Evolutionary conservation across 257 asterid genomes (phyloP), one percentile per base, ranked within the genome.

Genomic region (Echium plantagineum): DNA sequence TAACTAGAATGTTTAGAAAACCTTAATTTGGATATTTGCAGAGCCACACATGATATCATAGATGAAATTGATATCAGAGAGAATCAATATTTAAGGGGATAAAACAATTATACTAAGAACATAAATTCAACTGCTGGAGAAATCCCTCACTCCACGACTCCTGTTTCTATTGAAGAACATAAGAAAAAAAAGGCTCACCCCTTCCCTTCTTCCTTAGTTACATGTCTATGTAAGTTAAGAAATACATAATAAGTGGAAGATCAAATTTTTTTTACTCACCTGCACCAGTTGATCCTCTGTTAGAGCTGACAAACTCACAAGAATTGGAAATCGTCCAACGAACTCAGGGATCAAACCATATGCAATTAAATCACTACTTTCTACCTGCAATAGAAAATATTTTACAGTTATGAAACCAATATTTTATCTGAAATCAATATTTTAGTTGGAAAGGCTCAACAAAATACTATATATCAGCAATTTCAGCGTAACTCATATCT

Each of bases 241-340:
- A n/a, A 5, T 19, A 4, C 21, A 10, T 53, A 53, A 53, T 5
- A n/a, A 38, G 42, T 21, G 21, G 26, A 21, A 19, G 15, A 21
- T 28, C 2, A 13, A 7, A 67, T 8, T 10, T 42, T n/a, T n/a
- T 65, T 61, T 3, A 24, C 2, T 24, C 66, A 93, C 99, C 99
- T 93, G 99, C 72, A 93, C 96, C 21, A 93, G 96, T 81, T 93
- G 99, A 57, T 86, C 77, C 80, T 93, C 99, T n/a, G 97, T 83
- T 59, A 93, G 91, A 28, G 99, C 99, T 26, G 81, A 80, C 83
- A 93, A 83, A 80, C 78, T 93, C 66, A 89, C 97, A 60, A 89
- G 96, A 65, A 93, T 72, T 3, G 99, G 99, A 61, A 93, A 93
- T 68, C 99, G 87, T 21, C 99, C 99, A 59, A 93, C 99, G 61